A percentile compares a stretch with the other conserved stretches of the same genome.
Conservation (phyloP, 345 rosid genomes). For the Citrus cavaleriei region DNA sequence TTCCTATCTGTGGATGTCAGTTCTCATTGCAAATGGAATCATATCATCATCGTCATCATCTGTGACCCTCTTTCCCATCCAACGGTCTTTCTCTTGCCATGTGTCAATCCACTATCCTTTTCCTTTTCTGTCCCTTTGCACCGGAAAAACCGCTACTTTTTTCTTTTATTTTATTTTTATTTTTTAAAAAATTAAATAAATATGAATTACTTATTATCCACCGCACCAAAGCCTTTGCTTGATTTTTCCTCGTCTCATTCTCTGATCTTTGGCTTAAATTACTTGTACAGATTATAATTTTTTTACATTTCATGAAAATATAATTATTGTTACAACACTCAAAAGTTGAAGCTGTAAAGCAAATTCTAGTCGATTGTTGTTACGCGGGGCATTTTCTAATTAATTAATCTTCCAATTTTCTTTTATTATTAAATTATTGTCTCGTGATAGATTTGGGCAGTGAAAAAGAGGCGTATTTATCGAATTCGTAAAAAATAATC, state of each 20-base stretch:
- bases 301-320: neutral
- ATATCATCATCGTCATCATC: neutral
- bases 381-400: neutral
- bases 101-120: constrained; percentile 17
- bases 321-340: neutral
- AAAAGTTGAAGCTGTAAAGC: constrained; percentile 24
- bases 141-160: constrained; percentile 51
- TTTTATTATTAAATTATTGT: constrained; percentile 14
- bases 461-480: constrained; percentile 49
- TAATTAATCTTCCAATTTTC: neutral
- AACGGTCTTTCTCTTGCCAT: constrained; percentile 19
- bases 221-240: neutral
- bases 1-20: constrained; percentile 7
- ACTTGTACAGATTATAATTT: neutral
- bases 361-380: constrained; percentile 5
- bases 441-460: constrained; percentile 42
- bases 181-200: too few relatives aligned
- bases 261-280: neutral
- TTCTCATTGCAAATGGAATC: constrained; percentile 15
- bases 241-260: neutral
- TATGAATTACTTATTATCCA: neutral
- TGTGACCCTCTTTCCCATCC: constrained; percentile 26
- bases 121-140: constrained; percentile 25
- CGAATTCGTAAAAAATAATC: constrained; percentile 29
- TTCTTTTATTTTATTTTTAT: too few relatives aligned